Evolutionary conservation across 345 rosid genomes (phyloP).

Genomic region (Linum lewisii): DNA sequence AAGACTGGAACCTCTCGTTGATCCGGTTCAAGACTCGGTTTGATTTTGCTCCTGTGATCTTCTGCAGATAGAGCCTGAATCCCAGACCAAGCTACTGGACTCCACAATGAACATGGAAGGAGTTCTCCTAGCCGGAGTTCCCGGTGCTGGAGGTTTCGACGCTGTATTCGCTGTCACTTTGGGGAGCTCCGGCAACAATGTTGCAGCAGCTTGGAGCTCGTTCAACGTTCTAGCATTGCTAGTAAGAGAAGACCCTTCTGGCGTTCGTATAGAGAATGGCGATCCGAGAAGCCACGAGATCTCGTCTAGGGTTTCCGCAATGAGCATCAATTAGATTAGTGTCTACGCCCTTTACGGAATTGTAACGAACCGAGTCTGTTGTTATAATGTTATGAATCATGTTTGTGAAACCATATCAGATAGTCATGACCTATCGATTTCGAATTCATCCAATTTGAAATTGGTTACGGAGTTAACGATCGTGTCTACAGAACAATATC

Average conservation of each 20-base stretch:
- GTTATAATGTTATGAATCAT: too few relatives aligned
- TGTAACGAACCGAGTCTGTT: too few relatives aligned
- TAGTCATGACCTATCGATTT: too few relatives aligned
- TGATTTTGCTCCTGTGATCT: conserved; percentile 18
- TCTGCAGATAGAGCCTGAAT: conserved; percentile 80
- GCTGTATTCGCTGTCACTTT: conserved; percentile 72
- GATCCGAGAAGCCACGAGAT: conserved; percentile 49
- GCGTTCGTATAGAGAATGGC: conserved; percentile 66
- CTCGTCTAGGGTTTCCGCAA: neutral
- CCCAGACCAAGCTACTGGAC: conserved; percentile 67
- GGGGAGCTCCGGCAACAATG: conserved; percentile 48
- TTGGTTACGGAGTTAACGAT: too few relatives aligned
- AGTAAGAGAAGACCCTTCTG: conserved; percentile 85
- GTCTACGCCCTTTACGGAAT: too few relatives aligned
- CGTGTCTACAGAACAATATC: too few relatives aligned
- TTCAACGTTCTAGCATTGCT: conserved; percentile 66
- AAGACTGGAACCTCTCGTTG: too few relatives aligned
- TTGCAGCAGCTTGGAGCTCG: conserved; percentile 63
- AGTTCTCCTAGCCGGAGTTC: conserved; percentile 84
- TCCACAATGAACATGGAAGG: conserved; percentile 80
- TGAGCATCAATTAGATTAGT: neutral
- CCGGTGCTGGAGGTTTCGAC: conserved; percentile 98
- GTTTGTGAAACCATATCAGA: too few relatives aligned
- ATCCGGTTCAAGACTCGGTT: too few relatives aligned
- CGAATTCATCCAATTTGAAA: too few relatives aligned